Evolutionary conservation across 495 filamentous ascomycete species (phyloP).

Genomic region (Xylaria grammica): DNA sequence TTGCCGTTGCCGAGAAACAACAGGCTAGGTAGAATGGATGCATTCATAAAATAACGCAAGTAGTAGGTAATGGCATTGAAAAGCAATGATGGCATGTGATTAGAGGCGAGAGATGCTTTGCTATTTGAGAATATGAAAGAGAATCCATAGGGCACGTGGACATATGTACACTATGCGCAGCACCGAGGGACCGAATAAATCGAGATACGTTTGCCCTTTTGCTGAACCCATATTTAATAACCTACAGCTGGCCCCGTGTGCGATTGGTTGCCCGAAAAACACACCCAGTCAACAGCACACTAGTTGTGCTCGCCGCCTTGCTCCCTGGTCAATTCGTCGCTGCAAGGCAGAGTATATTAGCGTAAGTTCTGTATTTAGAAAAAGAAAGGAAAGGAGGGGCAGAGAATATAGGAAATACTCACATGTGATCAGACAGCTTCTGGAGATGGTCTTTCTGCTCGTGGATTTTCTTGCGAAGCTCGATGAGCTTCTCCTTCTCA

Average conservation of each 20-base stretch:
- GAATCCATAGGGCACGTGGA: constrained; percentile 17
- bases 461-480: constrained; percentile 76
- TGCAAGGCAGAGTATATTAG: constrained; percentile 41
- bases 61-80: not conserved
- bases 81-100: constrained; percentile 22
- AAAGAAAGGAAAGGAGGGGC: not conserved
- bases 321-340: constrained; percentile 69
- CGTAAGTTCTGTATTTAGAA: not conserved
- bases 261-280: not conserved
- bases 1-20: not conserved
- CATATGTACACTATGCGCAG: constrained; percentile 37
- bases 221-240: not conserved
- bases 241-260: not conserved
- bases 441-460: constrained; percentile 82
- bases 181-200: constrained; percentile 1
- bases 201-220: not conserved
- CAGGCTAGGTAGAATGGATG: not conserved
- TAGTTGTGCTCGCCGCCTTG: constrained; percentile 80
- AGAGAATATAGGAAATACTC: constrained; percentile 43
- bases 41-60: not conserved
- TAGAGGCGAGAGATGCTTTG: constrained; percentile 31
- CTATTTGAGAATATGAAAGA: constrained; percentile 27
- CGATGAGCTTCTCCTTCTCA: constrained; percentile 81
- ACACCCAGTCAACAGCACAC: constrained; percentile 1
- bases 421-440: constrained; percentile 86